Evolutionary conservation across 768 basidiomycete species (phyloP), one percentile per base, ranked within the genome.

Genomic region (Hericium rajendrae): DNA sequence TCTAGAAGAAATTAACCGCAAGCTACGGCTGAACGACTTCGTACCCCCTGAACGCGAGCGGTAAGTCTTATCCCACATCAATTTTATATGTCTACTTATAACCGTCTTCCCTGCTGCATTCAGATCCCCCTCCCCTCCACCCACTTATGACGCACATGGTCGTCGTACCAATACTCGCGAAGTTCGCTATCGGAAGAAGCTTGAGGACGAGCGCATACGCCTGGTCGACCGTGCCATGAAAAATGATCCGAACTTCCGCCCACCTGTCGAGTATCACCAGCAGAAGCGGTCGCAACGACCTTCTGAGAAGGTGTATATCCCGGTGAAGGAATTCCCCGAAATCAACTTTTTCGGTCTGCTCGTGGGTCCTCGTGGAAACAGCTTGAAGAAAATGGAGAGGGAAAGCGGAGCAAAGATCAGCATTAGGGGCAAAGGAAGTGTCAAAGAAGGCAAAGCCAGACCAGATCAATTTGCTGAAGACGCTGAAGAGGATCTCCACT

Each of bases 301-400:
- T 13, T 89, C 90, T 38, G 97, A 99, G 59, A 98, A 98, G 74
- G 97, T 99, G 60, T 99, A 98, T 70, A 97, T 99, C 59, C 97
- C 97, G 41, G 94, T 97, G 69, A 98, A 99, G 71, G 97, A 99
- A 73, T 99, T 99, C 65, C 97, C 97, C 1, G 95, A 98, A 74
- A 98, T 99, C 78, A 99, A 99, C 70, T 99, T 98, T 76, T 98
- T 99, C 66, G 97, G 97, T 65, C 77, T 99, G 60, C 82, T 99
- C 59, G 95, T 99, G 62, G 97, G 97, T 40, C 97, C 97, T 67
- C 89, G 97, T 67, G 97, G 97, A 49, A 98, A 99, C 70, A 94
- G 94, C 75, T 75, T 98, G 79, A 99, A 99, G 81, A 94, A 93
- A 74, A 99, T 99, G 97, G 97, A 99, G 72, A 79, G 91, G 57